Conservation (phyloP, 164 flowering plant species). For the Dillenia turbinata region DNA sequence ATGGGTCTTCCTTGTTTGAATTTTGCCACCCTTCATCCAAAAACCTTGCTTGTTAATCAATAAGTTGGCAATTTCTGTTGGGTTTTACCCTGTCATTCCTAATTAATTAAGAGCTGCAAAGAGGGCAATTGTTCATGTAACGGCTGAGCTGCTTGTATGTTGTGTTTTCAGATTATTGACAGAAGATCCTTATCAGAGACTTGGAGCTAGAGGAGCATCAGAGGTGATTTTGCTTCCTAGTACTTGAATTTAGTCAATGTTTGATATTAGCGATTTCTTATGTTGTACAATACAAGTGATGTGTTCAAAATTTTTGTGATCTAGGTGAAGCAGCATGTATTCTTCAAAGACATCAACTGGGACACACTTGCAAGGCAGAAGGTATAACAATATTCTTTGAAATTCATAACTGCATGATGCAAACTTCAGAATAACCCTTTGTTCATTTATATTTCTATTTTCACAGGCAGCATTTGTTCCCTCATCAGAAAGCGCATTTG, state of each 20-base stretch:
- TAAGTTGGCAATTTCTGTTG: too few species aligned
- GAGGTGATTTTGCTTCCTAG: constrained; percentile 47
- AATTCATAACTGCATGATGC: neutral
- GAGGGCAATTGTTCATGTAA: neutral
- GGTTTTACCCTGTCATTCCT: too few species aligned
- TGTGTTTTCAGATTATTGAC: constrained; percentile 63
- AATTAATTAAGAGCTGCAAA: too few species aligned
- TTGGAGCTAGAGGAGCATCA: constrained; percentile 93
- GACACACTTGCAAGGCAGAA: constrained; percentile 97
- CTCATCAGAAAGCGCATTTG: constrained; percentile 81
- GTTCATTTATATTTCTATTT: neutral
- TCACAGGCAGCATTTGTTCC: constrained; percentile 98
- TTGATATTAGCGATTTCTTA: neutral
- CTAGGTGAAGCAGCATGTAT: constrained; percentile 92
- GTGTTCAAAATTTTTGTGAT: constrained; percentile 4
- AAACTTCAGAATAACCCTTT: neutral
- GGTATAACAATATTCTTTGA: constrained; percentile 30
- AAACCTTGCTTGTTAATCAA: too few species aligned
- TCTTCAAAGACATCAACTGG: constrained; percentile 97
- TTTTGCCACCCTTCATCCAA: too few species aligned
- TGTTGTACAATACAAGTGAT: neutral
- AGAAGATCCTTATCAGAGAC: constrained; percentile 95
- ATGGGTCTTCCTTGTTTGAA: too few species aligned
- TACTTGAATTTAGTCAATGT: neutral
- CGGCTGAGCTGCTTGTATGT: constrained; percentile 1